Conservation (phyloP, 1,284 basidiomycete species). For the Porodaedalea pini region DNA sequence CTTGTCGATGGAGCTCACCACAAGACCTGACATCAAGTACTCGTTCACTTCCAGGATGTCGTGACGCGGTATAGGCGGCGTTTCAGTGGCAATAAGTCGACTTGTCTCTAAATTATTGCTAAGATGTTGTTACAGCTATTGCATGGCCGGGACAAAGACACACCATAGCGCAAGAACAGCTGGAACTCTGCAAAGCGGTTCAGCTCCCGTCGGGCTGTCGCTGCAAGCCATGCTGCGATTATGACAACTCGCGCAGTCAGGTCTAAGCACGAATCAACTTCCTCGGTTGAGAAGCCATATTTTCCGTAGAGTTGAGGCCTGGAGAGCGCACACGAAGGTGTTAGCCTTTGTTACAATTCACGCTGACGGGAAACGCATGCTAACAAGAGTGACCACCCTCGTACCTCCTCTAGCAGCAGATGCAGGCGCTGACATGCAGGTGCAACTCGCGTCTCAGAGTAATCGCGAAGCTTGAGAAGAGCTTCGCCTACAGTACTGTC, state of each 20-base stretch:
- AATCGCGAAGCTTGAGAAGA: constrained; percentile 67
- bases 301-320: constrained; percentile 45
- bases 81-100: constrained; percentile 13
- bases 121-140: constrained; percentile 4
- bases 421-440: constrained; percentile 74
- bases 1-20: constrained; percentile 64
- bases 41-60: constrained; percentile 78
- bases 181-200: constrained; percentile 73
- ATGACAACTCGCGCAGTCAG: constrained; percentile 55
- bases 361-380: constrained; percentile 27
- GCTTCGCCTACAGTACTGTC: constrained; percentile 68
- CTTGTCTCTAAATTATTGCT: constrained; percentile 27
- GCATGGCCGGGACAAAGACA: constrained; percentile 25
- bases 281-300: constrained; percentile 50
- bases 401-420: constrained; percentile 68
- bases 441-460: constrained; percentile 60
- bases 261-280: constrained; percentile 50
- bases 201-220: constrained; percentile 61
- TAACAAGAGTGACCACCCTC: constrained; percentile 73
- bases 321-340: constrained; percentile 18
- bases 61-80: constrained; percentile 46
- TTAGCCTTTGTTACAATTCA: constrained; percentile 11
- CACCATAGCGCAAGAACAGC: constrained; percentile 72
- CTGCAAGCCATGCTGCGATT: constrained; percentile 63
- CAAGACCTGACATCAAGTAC: constrained; percentile 69